Evolutionary conservation across 768 basidiomycete species (phyloP).

Genomic region (Leccinum obscurum): DNA sequence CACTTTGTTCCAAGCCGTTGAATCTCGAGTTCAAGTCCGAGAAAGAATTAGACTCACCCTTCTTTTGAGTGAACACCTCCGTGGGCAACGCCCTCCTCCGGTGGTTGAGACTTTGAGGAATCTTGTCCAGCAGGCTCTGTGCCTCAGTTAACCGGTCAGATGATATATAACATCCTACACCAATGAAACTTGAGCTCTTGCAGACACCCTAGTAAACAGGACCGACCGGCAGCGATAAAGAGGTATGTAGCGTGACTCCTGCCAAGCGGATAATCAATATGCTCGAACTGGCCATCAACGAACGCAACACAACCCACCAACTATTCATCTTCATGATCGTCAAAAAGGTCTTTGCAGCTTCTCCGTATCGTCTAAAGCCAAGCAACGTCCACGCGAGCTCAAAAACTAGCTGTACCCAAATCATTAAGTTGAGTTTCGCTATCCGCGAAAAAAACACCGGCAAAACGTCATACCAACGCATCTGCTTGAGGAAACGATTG

Average conservation of each 20-base stretch:
- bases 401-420: constrained; percentile 55
- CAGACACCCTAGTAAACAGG: neutral
- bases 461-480: constrained; percentile 47
- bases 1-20: constrained; percentile 42
- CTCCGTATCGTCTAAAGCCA: constrained; percentile 60
- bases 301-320: constrained; percentile 46
- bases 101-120: constrained; percentile 60
- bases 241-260: constrained; percentile 83
- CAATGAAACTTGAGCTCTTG: neutral
- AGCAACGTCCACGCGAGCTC: constrained; percentile 80
- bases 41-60: constrained; percentile 44
- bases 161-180: constrained; percentile 60
- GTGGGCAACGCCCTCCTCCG: constrained; percentile 71
- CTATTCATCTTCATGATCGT: constrained; percentile 64
- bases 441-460: neutral
- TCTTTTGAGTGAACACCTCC: constrained; percentile 77
- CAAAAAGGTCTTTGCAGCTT: constrained; percentile 67
- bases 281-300: neutral
- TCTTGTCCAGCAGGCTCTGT: constrained; percentile 57
- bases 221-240: constrained; percentile 66
- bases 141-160: constrained; percentile 56
- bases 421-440: neutral
- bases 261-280: neutral
- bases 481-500: constrained; percentile 71
- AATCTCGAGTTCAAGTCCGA: neutral